Evolutionary conservation across 192 early-diverging fungal species (phyloP).

Genomic region (Chytriomyces confervae): DNA sequence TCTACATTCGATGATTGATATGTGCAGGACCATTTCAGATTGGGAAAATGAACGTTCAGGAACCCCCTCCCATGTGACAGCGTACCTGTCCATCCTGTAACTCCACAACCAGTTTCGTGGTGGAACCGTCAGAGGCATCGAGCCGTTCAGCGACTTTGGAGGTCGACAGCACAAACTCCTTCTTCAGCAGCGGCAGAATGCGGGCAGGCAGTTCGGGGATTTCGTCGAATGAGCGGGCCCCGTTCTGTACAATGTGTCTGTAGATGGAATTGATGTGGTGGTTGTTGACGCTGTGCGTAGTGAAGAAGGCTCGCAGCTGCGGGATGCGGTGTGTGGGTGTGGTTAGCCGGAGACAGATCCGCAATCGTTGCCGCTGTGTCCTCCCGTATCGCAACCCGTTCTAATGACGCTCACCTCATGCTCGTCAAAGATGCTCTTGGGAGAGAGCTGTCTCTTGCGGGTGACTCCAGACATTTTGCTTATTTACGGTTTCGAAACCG

Average conservation of each 20-base stretch:
- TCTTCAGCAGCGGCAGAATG: slow-evolving; percentile 46
- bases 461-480: neutral
- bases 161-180: slow-evolving; percentile 52
- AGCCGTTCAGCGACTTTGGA: slow-evolving; percentile 50
- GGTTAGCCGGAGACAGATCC: no score
- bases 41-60: neutral
- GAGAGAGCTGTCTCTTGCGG: slow-evolving; percentile 37
- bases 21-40: neutral
- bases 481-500: neutral
- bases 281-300: slow-evolving; percentile 37
- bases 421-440: slow-evolving; percentile 54
- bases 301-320: slow-evolving; percentile 32
- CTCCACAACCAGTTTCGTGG: slow-evolving; percentile 63
- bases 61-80: neutral
- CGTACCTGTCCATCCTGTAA: slow-evolving; percentile 60
- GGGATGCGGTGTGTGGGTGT: no score
- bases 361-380: no score
- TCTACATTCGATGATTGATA: neutral
- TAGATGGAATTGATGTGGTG: slow-evolving; percentile 46
- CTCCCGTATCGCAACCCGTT: no score
- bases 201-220: slow-evolving; percentile 54
- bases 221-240: slow-evolving; percentile 30
- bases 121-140: slow-evolving; percentile 56
- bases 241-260: slow-evolving; percentile 47
- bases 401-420: neutral